Evolutionary conservation across 75 land plant genomes (phyloP).

Genomic region (Selaginella moellendorffii): DNA sequence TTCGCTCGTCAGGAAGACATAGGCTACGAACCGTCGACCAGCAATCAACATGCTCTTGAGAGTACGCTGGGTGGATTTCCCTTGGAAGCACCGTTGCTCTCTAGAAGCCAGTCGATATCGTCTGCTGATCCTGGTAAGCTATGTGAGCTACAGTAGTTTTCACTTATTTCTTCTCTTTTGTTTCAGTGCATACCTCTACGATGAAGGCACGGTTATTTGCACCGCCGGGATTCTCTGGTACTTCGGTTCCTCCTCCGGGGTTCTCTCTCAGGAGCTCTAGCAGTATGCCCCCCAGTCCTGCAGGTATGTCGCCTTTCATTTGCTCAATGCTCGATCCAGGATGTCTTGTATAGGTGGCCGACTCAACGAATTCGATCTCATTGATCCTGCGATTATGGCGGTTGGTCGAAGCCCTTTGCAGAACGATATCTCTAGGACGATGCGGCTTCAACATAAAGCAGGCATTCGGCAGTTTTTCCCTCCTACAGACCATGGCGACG

Average conservation of each 20-base stretch:
- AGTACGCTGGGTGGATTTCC: too few species aligned
- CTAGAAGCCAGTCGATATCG: background rate
- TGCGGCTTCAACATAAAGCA: background rate
- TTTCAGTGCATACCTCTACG: background rate
- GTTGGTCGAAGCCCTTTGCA: conserved; percentile 28
- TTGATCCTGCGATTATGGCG: conserved; percentile 48
- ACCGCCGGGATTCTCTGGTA: conserved; percentile 51
- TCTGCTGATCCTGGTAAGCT: too few species aligned
- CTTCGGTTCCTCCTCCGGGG: conserved; percentile 48
- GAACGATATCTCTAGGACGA: background rate
- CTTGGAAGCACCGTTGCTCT: too few species aligned
- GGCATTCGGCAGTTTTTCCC: background rate
- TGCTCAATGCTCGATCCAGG: background rate
- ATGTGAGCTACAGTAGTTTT: background rate
- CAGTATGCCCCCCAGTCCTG: conserved; percentile 15
- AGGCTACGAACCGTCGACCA: too few species aligned
- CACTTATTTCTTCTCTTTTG: background rate
- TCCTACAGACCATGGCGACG: background rate
- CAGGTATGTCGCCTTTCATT: conserved; percentile 14
- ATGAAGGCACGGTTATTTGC: conserved; percentile 11
- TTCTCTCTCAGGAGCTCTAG: conserved; percentile 29
- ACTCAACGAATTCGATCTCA: conserved; percentile 30
- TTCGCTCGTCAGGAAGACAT: conserved; percentile 91
- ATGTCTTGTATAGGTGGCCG: conserved; percentile 1
- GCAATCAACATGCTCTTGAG: too few species aligned